Base-by-base conservation (phyloP, 805 yeast species). In the Scheffersomyces amazonensis region DNA sequence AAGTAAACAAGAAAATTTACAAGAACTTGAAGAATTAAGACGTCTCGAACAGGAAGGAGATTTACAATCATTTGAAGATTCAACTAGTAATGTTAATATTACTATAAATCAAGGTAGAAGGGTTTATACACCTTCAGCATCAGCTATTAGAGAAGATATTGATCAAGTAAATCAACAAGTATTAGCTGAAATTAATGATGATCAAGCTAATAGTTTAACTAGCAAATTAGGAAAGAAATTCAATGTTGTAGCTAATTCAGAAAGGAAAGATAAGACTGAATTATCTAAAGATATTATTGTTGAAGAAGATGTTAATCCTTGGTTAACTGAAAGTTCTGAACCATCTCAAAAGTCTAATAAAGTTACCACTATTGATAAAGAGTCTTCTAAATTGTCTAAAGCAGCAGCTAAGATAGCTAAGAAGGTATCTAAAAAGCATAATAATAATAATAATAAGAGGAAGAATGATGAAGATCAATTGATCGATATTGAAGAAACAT, bases 41-140 rank as follows among this genome's bases (percentile, higher is more conserved):
- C 56, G 47, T n/a, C 60, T 74, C 40, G 62, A 77, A 36, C 59
- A 60, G 29, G 48, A 42, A 19, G 71, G 63, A 10, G 58, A 54
- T 13, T 31, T 47, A 3, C 82, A 74, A 25, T 65, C 58, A 16
- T 62, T 57, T 23, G 57, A 54, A 11, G 62, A 57, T 10, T 66
- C 60, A 9, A 60, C 53, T 5, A 64, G 55, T 23, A 58, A 57
- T 35, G 77, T 80, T 16, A 79, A 78, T 47, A 62, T 71, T 12
- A 57, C 55, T 27, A 58, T 79, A 32, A 88, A 87, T 55, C 73
- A 74, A 44, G 98, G 98, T 29, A 80, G 96, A 66, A 73, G 96
- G 60, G 69, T 79, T 11, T 89, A 87, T 53, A 78, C 90, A 3
- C 93, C 96, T 4, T 65, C 70, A 10, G 75, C 79, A 3, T 54